Evolutionary conservation across 139 green algal genomes (phyloP).

Genomic region (Picochlorum sp.): DNA sequence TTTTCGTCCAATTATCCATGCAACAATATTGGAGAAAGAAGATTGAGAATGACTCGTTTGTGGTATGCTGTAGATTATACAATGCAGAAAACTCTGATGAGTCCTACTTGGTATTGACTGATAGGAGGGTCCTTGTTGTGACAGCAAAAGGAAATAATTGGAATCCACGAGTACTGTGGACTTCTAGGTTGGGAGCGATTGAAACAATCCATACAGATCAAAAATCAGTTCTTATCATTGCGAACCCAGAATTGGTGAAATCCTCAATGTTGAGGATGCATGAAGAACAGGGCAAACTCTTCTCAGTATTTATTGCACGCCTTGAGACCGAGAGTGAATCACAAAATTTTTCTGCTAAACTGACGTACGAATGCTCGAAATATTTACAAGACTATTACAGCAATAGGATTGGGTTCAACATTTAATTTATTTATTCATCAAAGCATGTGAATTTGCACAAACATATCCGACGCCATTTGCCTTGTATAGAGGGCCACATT

Average conservation of each 20-base stretch:
- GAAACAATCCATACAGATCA: not conserved
- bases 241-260: not conserved
- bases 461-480: too few relatives aligned
- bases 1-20: conserved; percentile 27
- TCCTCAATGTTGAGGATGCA: not conserved
- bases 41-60: not conserved
- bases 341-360: too few relatives aligned
- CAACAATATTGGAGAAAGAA: not conserved
- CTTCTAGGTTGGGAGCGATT: not conserved
- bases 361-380: too few relatives aligned
- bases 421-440: too few relatives aligned
- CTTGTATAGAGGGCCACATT: too few relatives aligned
- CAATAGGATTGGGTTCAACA: too few relatives aligned
- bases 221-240: not conserved
- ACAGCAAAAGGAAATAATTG: not conserved
- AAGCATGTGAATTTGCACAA: too few relatives aligned
- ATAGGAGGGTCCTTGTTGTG: not conserved
- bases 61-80: not conserved
- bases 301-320: too few relatives aligned
- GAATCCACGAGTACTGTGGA: not conserved
- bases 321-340: too few relatives aligned
- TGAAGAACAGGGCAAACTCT: not conserved
- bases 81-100: too few relatives aligned
- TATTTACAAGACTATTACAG: too few relatives aligned
- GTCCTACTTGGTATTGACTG: too few relatives aligned